Evolutionary conservation across 345 rosid species (phyloP), one percentile per base, ranked within the genome.

Genomic region (Populus pruinosa): DNA sequence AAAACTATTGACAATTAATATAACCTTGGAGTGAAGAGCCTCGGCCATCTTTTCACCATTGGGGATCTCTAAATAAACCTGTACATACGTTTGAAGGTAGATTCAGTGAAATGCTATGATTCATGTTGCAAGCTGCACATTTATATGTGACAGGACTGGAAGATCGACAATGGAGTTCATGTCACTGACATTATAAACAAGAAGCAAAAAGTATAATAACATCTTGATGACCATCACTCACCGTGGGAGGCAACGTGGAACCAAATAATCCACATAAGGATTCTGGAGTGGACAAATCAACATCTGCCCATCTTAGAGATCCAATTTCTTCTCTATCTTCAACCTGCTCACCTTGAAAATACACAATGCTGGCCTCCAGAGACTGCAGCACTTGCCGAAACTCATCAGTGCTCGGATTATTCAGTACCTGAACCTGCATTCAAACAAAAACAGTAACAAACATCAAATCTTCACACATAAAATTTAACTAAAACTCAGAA

Each of bases 41-140:
- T 90, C 91, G 12, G 98, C 99, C 76, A 91, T 74, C 49, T 87
- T 85, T 87, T 94, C 97, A 77, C 97, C 92, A 77, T 84, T 79
- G 12, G 97, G 91, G 61, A 85, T 81, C 90, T 96, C 99, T 78
- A 96, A 85, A 81, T 94, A 96, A 77, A 94, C 97, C 99, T 96
- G 85, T 21, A 33, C 14, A 69, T 14, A 29, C 21, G 43, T 61
- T 66, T 56, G 63, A 71, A 12, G n/a, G 47, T 18, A 36, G 44
- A 35, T 78, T 53, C 72, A 70, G 50, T 36, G 39, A 71, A 43
- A 77, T 21, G 62, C 18, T 29, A 61, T 23, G 9, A 21, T 41
- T 31, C 29, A 11, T n/a, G 29, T 59, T 59, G 63, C 63, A 59
- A 23, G 11, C n/a, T 39, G 38, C 21, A 10, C 39, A 47, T 29